A percentile compares a stretch with the other conserved stretches of the same genome.
Evolutionary conservation across 192 early-diverging fungal species (phyloP).

Genomic region (Glomus cerebriforme): DNA sequence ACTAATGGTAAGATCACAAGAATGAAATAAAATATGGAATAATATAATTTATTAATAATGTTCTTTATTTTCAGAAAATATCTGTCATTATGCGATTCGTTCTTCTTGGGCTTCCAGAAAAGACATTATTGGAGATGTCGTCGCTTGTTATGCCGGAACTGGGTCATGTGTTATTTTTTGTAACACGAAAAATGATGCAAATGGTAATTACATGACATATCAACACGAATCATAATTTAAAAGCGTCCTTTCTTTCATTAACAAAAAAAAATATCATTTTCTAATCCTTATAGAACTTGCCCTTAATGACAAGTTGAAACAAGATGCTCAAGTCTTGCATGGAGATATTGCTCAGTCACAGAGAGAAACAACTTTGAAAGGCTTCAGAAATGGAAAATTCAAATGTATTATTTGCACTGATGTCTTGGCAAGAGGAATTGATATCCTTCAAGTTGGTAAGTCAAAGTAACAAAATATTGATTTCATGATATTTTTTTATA

Average conservation of each 20-base stretch:
- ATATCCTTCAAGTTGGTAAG: constrained; percentile 83
- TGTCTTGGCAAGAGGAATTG: constrained; percentile 92
- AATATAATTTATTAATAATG: neutral
- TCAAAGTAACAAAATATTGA: neutral
- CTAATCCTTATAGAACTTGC: constrained; percentile 55
- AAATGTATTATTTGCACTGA: constrained; percentile 90
- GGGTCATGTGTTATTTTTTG: constrained; percentile 92
- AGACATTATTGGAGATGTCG: constrained; percentile 92
- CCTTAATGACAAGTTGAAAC: constrained; percentile 73
- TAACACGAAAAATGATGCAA: constrained; percentile 90
- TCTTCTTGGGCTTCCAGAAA: constrained; percentile 87
- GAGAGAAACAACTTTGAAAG: constrained; percentile 79
- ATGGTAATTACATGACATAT: constrained; percentile 34
- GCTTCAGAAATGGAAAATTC: constrained; percentile 85
- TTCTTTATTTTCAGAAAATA: constrained; percentile 55
- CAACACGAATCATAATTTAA: neutral
- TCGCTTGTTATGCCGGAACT: constrained; percentile 83
- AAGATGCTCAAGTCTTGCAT: constrained; percentile 80
- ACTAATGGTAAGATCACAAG: constrained; percentile 58
- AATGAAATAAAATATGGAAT: neutral
- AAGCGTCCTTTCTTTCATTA: neutral
- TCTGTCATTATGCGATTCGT: constrained; percentile 83
- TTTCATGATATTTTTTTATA: neutral
- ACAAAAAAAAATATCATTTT: neutral
- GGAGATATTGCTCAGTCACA: constrained; percentile 83